Base-by-base conservation (phyloP, 2,329 filamentous ascomycete genomes). In the Emergomyces orientalis region DNA sequence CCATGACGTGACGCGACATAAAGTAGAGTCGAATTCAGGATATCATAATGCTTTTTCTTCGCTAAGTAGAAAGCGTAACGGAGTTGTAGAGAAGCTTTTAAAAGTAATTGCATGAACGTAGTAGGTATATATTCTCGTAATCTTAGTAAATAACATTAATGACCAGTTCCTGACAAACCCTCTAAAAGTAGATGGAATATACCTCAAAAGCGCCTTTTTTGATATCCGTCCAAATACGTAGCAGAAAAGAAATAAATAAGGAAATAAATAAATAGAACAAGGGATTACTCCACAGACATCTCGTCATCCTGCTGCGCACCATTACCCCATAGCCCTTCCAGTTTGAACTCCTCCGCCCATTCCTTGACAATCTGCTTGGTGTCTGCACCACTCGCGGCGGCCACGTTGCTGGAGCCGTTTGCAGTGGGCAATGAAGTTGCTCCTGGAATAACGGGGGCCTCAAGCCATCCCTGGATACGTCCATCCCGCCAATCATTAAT, bases 401-500 rank as follows among this genome's bases (percentile, higher is more conserved):
- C 64, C 52, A 72, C 55, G 3, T 70, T 59, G 51, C 65, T 69
- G 56, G 74, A 72, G 65, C 75, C 73, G 54, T 76, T 74, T 52
- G 74, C 70, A 66, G 67, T 62, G 34, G 54, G 73, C 32, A 61
- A 41, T 9, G 70, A 72, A 25, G 74, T 71, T n/a, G 81, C 80
- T 55, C 88, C 82, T 22, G 84, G 78, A 64, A 90, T 76, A 43
- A 83, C 81, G 8, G 92, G 91, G 2, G 91, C 84, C 69, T 91
- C 88, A 57, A 87, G 84, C 92, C 92, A 96, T 63, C 92, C 92
- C 77, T 95, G 91, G 70, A 99, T 95, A 60, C 94, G 86, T 32
- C 92, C 93, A 74, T 97, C 93, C 69, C 94, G 85, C 90, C 94
- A 96, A 79, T 99, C 94, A n/a, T 87, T 94, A 63, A 99, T 86